Evolutionary conservation across 73 alveolate genomes (phyloP).

Genomic region (Blepharisma japonicum): DNA sequence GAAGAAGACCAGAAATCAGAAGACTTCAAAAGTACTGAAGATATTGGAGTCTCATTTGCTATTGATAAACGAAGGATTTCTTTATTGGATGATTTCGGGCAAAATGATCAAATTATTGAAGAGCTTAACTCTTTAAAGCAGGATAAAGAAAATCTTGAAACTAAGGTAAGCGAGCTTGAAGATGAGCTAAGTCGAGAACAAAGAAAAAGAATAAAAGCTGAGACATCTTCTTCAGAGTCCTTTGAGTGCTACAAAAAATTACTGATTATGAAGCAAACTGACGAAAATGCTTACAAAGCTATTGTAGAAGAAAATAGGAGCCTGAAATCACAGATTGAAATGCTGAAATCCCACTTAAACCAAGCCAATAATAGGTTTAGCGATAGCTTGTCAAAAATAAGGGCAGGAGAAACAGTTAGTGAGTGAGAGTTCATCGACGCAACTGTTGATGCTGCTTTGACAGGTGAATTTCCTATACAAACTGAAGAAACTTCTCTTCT

Average conservation of each 20-base stretch:
- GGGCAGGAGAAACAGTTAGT: neutral
- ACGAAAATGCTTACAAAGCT: neutral
- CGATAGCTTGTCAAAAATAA: no score
- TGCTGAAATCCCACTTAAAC: no score
- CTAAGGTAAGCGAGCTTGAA: slow-evolving; percentile 1
- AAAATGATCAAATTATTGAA: neutral
- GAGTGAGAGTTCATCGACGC: slow-evolving; percentile 20
- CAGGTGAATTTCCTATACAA: neutral
- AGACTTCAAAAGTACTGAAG: no score
- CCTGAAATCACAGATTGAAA: neutral
- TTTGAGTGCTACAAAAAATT: neutral
- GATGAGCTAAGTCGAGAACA: neutral
- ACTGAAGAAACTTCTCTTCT: neutral
- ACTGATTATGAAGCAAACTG: neutral
- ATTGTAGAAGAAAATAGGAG: neutral
- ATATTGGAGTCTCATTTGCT: no score
- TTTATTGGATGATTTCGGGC: no score
- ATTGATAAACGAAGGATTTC: no score
- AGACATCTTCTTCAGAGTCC: neutral
- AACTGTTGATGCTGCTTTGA: neutral
- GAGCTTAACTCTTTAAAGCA: neutral
- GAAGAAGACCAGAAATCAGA: neutral
- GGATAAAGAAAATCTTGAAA: neutral
- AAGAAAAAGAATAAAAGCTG: slow-evolving; percentile 17
- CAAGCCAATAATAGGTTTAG: no score